These are phyloP conservation scores for Ophiocordyceps camponoti-saundersi DNA, from an alignment of 2,329 filamentous ascomycete species.

Conservation along the genomic window DNA sequence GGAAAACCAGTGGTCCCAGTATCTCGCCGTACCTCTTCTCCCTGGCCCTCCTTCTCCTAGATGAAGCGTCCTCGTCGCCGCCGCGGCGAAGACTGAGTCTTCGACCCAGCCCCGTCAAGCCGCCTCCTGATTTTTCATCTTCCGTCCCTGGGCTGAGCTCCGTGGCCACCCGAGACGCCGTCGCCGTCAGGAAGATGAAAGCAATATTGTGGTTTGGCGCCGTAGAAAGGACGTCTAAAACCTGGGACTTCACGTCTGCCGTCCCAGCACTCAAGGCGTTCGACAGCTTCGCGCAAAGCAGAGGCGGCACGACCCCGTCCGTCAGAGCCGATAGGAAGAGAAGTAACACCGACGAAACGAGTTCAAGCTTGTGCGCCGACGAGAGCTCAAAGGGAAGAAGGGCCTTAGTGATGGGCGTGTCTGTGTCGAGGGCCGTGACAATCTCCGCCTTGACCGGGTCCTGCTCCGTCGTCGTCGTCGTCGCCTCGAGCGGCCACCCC, in stretches of 20 bases:
- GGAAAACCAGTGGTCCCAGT: slow-evolving; percentile 47
- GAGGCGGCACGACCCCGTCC: slow-evolving; percentile 60
- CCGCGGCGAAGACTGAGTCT: slow-evolving; percentile 28
- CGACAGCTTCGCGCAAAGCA: slow-evolving; percentile 55
- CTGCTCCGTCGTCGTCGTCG: slow-evolving; percentile 15
- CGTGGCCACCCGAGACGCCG: slow-evolving; percentile 38
- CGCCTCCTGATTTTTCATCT: slow-evolving; percentile 5
- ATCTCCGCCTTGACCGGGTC: slow-evolving; percentile 18
- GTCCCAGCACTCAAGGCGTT: slow-evolving; percentile 23
- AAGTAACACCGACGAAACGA: slow-evolving; percentile 53
- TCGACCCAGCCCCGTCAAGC: slow-evolving; percentile 17
- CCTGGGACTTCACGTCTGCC: slow-evolving; percentile 26
- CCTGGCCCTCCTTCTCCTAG: slow-evolving; percentile 33
- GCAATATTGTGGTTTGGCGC: slow-evolving; percentile 71
- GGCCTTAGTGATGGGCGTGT: slow-evolving; percentile 39
- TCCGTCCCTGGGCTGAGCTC: slow-evolving; percentile 26
- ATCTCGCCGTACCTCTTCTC: slow-evolving; percentile 47
- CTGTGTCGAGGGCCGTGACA: slow-evolving; percentile 57
- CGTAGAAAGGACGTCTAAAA: slow-evolving; percentile 59
- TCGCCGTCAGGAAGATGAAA: slow-evolving; percentile 73
- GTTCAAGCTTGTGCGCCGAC: slow-evolving; percentile 54
- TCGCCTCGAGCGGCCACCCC: slow-evolving; percentile 43
- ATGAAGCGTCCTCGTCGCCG: slow-evolving; percentile 11
- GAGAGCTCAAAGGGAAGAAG: slow-evolving; percentile 51
- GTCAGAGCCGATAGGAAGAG: slow-evolving; percentile 58